These are phyloP conservation scores for Jatropha podagrica DNA, from an alignment of 441 rosid genomes.

Conservation along the genomic window DNA sequence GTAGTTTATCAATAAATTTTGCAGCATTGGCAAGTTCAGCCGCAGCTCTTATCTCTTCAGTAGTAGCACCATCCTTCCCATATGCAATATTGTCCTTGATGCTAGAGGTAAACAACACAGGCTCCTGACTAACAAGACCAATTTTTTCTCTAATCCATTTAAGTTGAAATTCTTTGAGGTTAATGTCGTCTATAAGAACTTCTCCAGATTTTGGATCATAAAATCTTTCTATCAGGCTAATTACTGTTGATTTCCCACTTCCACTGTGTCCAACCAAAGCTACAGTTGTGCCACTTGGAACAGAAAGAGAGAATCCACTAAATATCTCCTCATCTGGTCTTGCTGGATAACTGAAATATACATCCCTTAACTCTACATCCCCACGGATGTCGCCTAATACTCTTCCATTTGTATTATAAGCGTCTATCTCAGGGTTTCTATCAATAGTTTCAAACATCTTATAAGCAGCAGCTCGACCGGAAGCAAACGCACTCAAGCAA, in stretches of 20 bases:
- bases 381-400: slow-evolving; percentile 50
- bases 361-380: slow-evolving; percentile 60
- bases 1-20: slow-evolving; percentile 70
- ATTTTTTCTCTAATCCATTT: slow-evolving; percentile 74
- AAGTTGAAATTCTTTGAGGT: slow-evolving; percentile 62
- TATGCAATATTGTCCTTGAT: slow-evolving; percentile 70
- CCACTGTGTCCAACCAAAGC: slow-evolving; percentile 91
- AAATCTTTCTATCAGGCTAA: slow-evolving; percentile 71
- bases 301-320: slow-evolving; percentile 61
- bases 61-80: slow-evolving; percentile 67
- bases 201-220: slow-evolving; percentile 75
- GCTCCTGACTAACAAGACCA: slow-evolving; percentile 90
- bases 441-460: slow-evolving; percentile 86
- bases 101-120: slow-evolving; percentile 64
- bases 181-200: slow-evolving; percentile 64
- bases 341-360: slow-evolving; percentile 64
- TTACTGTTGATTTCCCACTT: slow-evolving; percentile 82
- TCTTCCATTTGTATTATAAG: slow-evolving; percentile 49
- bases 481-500: slow-evolving; percentile 63
- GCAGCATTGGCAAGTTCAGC: slow-evolving; percentile 74
- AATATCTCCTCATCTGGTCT: slow-evolving; percentile 73
- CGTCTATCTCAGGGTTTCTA: slow-evolving; percentile 71
- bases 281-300: slow-evolving; percentile 55
- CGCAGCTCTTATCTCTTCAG: slow-evolving; percentile 64
- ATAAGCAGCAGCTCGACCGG: slow-evolving; percentile 79